phyloP scores from a whole-genome alignment of 768 basidiomycete genomes.

The Naganishia kalamii region DNA sequence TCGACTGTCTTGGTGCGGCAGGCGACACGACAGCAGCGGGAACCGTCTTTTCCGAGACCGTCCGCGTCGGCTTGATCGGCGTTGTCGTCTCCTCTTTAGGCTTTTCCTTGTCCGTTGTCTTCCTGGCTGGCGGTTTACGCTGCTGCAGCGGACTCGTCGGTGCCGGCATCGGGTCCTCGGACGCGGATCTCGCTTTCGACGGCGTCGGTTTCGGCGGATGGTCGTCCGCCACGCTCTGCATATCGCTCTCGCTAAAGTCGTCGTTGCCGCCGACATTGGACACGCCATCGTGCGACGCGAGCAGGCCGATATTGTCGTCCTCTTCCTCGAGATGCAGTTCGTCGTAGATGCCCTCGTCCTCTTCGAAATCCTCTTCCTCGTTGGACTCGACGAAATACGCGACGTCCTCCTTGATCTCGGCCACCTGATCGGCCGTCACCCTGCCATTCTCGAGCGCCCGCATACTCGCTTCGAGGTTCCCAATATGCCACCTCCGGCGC shows the following conservation, averaged over 20 bases:
- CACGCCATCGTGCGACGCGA: background rate
- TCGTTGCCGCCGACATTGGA: constrained; percentile 12
- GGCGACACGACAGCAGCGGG: constrained; percentile 13
- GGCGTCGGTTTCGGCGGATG: constrained; percentile 3
- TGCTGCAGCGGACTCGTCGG: constrained; percentile 41
- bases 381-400: constrained; percentile 94
- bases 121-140: too few relatives aligned
- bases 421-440: constrained; percentile 70
- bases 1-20: constrained; percentile 16
- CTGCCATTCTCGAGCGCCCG: constrained; percentile 91
- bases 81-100: too few relatives aligned
- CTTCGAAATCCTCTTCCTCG: constrained; percentile 95
- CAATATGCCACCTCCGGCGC: constrained; percentile 89
- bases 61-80: constrained; percentile 18
- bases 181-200: background rate
- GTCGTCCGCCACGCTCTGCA: constrained; percentile 15
- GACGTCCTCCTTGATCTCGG: constrained; percentile 83
- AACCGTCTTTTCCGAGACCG: constrained; percentile 19
- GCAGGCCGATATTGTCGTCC: constrained; percentile 62
- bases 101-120: constrained; percentile 40
- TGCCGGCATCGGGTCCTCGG: constrained; percentile 14
- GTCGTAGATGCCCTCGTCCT: constrained; percentile 94
- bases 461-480: constrained; percentile 83
- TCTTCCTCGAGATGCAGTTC: constrained; percentile 95
- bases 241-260: constrained; percentile 8